Evolutionary conservation across 163 green algal genomes (phyloP).

Genomic region (Scenedesmus sp.): DNA sequence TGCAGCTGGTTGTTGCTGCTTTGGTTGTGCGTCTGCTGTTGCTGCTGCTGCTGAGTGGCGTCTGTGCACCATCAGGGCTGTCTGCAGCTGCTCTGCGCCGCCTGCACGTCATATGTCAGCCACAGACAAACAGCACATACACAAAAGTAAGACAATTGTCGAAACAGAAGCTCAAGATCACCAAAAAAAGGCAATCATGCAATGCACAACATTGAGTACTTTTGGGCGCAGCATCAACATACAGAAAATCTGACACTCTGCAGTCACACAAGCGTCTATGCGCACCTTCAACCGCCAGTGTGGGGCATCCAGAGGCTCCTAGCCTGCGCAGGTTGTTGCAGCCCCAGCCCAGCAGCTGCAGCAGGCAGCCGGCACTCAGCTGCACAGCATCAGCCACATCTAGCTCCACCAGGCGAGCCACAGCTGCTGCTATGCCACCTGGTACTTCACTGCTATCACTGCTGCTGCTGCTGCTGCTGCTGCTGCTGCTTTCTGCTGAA

Average conservation of each 20-base stretch:
- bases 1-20: neutral
- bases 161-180: too few species aligned
- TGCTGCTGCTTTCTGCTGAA: neutral
- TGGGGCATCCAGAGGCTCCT: neutral
- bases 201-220: too few species aligned
- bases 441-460: neutral
- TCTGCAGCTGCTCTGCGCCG: slow-evolving; percentile 10
- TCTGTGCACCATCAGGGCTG: neutral
- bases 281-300: slow-evolving; percentile 11
- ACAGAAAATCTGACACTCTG: neutral
- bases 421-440: neutral
- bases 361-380: slow-evolving; percentile 17
- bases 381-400: neutral
- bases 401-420: slow-evolving; percentile 13
- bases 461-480: neutral
- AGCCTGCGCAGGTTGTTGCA: slow-evolving; percentile 3
- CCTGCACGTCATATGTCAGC: neutral
- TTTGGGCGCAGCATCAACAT: too few species aligned
- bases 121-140: too few species aligned
- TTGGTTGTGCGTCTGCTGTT: neutral
- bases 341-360: neutral
- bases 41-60: neutral
- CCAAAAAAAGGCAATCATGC: too few species aligned
- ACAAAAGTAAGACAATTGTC: neutral
- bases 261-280: neutral